phyloP scores from a whole-genome alignment of 306 rosid species.

The Corylus americana region DNA sequence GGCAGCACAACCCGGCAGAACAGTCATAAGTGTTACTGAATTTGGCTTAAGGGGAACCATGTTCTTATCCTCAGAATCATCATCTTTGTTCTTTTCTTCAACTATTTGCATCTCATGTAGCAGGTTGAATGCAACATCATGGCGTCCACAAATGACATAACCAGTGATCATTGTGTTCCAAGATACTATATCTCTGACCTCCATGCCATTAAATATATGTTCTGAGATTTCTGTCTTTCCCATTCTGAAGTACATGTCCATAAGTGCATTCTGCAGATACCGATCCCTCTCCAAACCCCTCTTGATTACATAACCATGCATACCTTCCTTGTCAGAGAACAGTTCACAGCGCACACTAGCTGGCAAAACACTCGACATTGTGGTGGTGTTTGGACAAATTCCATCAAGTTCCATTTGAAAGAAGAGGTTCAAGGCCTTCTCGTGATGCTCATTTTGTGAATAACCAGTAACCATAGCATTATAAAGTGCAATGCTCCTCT shows the following conservation, averaged over 20 bases:
- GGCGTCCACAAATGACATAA: constrained; percentile 53
- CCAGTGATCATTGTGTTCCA: constrained; percentile 94
- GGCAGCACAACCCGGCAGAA: constrained; percentile 81
- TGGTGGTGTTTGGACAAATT: constrained; percentile 56
- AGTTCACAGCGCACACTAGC: constrained; percentile 53
- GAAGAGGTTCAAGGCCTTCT: constrained; percentile 62
- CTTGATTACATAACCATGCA: constrained; percentile 68
- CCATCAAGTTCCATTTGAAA: constrained; percentile 54
- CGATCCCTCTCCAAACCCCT: constrained; percentile 58
- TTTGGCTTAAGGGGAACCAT: constrained; percentile 54
- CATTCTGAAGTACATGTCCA: constrained; percentile 82
- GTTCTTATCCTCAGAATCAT: constrained; percentile 35
- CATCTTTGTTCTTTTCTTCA: constrained; percentile 14
- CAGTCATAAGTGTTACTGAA: constrained; percentile 79
- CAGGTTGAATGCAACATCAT: constrained; percentile 66
- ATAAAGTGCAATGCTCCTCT: constrained; percentile 57
- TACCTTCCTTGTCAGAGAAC: constrained; percentile 53
- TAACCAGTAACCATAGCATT: constrained; percentile 83
- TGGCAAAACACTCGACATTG: constrained; percentile 74
- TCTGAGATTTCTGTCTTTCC: constrained; percentile 54
- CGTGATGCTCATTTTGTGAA: constrained; percentile 59
- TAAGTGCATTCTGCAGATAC: constrained; percentile 75
- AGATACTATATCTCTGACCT: constrained; percentile 60
- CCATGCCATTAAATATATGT: constrained; percentile 57
- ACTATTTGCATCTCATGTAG: constrained; percentile 55